Base-by-base conservation (phyloP, 2,329 filamentous ascomycete genomes). In the Epichloe festucae region DNA sequence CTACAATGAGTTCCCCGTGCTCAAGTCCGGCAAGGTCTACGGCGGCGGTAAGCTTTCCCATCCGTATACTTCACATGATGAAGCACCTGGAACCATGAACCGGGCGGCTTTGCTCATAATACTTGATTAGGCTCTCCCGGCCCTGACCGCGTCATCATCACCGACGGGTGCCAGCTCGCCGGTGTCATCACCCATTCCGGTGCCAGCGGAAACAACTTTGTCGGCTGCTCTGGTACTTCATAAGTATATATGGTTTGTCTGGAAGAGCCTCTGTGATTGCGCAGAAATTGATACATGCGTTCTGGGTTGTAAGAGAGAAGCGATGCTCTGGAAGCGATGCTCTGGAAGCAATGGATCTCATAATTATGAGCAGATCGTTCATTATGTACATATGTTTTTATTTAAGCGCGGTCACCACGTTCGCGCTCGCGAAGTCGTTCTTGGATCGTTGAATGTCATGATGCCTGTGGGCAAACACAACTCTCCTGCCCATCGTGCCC, bases 181-280 rank as follows among this genome's bases (percentile, higher is more conserved):
- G 83, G 81, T 39, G 70, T 76, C 31, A 84, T 87, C 55, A 87
- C 84, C 0, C 84, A 87, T 61, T 84, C 80, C 21, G 84, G 84
- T 31, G 83, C 84, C 17, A 78, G 74, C 48, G 81, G 81, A 7
- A 81, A 86, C 63, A 71, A 76, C 66, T 87, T 87, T 66, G 80
- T 87, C 52, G 75, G 71, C n/a, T 87, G 83, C 65, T 55, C 51
- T 0, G 62, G 62, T 4, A 65, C 62, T 12, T 47, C 51, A 17
- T 57, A 31, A 52, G 21, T 8, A 8, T 10, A 11, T 31, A 11
- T 10, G 10, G 27, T 11, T 31, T 3, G 27, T 4, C 27, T 10
- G 27, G 27, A 10, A 4, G 3, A 10, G 27, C 8, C 8, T 31
- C 27, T 31, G 8, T 10, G 27, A 11, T 31, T 4, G 27, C 8